Evolutionary conservation across 768 basidiomycete genomes (phyloP).

Genomic region (Hygrophoropsis aurantiaca): DNA sequence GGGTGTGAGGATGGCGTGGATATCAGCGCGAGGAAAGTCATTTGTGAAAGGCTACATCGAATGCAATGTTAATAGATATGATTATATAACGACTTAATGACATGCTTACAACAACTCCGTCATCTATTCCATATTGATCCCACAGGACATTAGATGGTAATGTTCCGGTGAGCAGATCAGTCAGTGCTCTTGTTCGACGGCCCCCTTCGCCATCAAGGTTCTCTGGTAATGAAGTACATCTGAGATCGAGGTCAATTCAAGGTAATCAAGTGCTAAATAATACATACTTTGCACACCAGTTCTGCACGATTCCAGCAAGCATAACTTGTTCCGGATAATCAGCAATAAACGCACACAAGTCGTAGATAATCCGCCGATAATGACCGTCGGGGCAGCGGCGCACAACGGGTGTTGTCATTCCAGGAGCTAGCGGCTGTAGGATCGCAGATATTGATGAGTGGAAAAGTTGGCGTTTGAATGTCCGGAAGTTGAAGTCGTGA

Average conservation of each 20-base stretch:
- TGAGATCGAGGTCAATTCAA: no score
- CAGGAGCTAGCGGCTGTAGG: slow-evolving; percentile 12
- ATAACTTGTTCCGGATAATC: slow-evolving; percentile 22
- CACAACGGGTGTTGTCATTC: slow-evolving; percentile 20
- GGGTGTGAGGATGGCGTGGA: slow-evolving; percentile 29
- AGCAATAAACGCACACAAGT: slow-evolving; percentile 29
- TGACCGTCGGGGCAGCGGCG: slow-evolving; percentile 35
- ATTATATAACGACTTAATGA: not conserved
- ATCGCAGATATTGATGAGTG: slow-evolving; percentile 1
- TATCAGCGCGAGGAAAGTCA: slow-evolving; percentile 33
- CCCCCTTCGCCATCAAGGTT: no score
- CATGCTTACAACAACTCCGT: slow-evolving; percentile 20
- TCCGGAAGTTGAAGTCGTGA: slow-evolving; percentile 4
- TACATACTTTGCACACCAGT: slow-evolving; percentile 28
- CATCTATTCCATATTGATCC: slow-evolving; percentile 25
- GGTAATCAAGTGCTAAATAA: not conserved
- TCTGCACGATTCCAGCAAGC: slow-evolving; percentile 22
- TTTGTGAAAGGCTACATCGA: slow-evolving; percentile 34
- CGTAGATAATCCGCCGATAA: slow-evolving; percentile 26
- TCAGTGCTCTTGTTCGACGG: slow-evolving; percentile 7
- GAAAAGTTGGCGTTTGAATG: not conserved
- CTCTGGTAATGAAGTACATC: no score
- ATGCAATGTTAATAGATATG: not conserved
- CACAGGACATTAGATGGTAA: slow-evolving; percentile 17
- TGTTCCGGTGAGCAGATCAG: slow-evolving; percentile 6